These are phyloP conservation scores for Artomyces pyxidatus DNA, from an alignment of 768 basidiomycete species.

Conservation along the genomic window DNA sequence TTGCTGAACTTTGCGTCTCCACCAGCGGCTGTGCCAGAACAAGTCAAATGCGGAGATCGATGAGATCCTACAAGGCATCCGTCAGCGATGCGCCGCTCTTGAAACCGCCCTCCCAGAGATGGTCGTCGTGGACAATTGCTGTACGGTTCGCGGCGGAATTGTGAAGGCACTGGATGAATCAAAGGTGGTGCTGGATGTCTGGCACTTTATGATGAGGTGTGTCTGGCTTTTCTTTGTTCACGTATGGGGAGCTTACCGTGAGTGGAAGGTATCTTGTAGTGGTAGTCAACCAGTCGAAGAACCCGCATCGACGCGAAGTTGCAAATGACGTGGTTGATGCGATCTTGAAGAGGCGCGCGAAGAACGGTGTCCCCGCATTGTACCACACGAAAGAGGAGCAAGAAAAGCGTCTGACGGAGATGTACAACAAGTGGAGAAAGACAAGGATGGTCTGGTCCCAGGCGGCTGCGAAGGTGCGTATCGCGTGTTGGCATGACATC, in stretches of 20 bases:
- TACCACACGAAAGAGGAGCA: slow-evolving; percentile 18
- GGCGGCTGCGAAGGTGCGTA: slow-evolving; percentile 12
- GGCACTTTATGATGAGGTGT: slow-evolving; percentile 18
- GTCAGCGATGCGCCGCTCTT: slow-evolving; percentile 5
- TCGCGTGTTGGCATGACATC: too few species aligned
- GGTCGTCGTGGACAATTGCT: slow-evolving; percentile 19
- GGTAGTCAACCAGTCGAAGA: neutral
- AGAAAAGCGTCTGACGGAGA: slow-evolving; percentile 7
- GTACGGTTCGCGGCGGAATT: slow-evolving; percentile 10
- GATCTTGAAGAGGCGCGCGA: neutral
- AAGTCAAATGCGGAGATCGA: slow-evolving; percentile 11
- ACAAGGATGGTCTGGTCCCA: neutral
- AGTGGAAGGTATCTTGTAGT: too few species aligned
- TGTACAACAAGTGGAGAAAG: slow-evolving; percentile 7
- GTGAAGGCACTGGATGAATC: slow-evolving; percentile 1
- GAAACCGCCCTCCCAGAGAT: slow-evolving; percentile 9
- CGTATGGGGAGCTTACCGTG: too few species aligned
- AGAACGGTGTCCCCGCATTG: slow-evolving; percentile 4
- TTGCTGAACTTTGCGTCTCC: too few species aligned
- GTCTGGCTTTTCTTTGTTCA: neutral
- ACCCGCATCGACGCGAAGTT: neutral
- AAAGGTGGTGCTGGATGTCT: slow-evolving; percentile 10
- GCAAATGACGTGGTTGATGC: neutral
- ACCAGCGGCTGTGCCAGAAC: slow-evolving; percentile 13
- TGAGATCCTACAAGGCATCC: slow-evolving; percentile 11